These are phyloP conservation scores for Bonia amplexicaulis DNA, from an alignment of 176 grass and related monocot species.

Conservation along the genomic window DNA sequence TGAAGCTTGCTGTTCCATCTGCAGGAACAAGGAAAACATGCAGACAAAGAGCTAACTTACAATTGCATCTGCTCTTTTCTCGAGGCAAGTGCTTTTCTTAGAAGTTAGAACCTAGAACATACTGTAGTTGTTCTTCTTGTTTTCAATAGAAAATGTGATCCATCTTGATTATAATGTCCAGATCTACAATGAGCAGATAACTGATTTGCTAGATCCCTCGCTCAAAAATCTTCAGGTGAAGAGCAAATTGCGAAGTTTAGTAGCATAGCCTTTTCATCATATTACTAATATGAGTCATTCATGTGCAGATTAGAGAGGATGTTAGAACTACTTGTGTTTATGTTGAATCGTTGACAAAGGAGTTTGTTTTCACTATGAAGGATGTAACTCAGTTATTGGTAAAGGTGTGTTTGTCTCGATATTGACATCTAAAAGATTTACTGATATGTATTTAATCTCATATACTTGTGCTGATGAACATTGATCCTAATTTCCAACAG, in stretches of 20 bases:
- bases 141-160: constrained; percentile 24
- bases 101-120: constrained; percentile 11
- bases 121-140: not conserved
- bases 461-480: not conserved
- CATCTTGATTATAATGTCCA: constrained; percentile 28
- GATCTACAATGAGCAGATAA: constrained; percentile 99
- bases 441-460: not conserved
- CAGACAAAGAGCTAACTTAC: constrained; percentile 72
- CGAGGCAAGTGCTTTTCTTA: constrained; percentile 60
- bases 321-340: constrained; percentile 77
- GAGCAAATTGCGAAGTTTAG: not conserved
- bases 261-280: constrained; percentile 1
- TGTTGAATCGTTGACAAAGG: constrained; percentile 90
- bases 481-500: not conserved
- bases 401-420: constrained; percentile 49
- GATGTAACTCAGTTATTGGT: constrained; percentile 81
- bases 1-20: constrained; percentile 29
- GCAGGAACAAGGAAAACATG: constrained; percentile 88
- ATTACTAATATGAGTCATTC: constrained; percentile 25
- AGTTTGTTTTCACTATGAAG: constrained; percentile 67
- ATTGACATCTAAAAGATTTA: constrained; percentile 6
- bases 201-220: constrained; percentile 83
- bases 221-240: constrained; percentile 86
- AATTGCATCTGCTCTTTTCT: constrained; percentile 90
- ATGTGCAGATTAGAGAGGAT: constrained; percentile 95